Base-by-base conservation (phyloP, 306 rosid genomes). In the Prosopis cineraria region DNA sequence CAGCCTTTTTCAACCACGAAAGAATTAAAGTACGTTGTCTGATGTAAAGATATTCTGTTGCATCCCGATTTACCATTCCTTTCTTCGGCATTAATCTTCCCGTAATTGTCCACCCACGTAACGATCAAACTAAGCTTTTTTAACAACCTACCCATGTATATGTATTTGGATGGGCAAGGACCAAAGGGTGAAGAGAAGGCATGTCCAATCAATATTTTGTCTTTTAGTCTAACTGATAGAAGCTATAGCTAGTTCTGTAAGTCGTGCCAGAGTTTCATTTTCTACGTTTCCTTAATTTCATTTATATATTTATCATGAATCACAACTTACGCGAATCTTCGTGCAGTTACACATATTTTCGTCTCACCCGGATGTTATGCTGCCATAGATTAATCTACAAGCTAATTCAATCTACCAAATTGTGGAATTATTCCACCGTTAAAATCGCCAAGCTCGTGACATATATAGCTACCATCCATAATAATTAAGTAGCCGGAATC, bases 221-320 rank as follows among this genome's bases (percentile, higher is more conserved):
- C 6, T 55, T 56, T 25, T 25, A 56, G 64, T 33, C 17, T n/a
- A 60, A 30, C 22, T n/a, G 66, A 27, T 27, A 1, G 66, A 27
- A 43, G 62, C 55, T 17, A n/a, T n/a, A 6, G 55, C 45, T n/a
- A 27, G 24, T 40, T 73, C 7, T 9, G 30, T 39, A 20, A 31
- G 73, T 48, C 27, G 34, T 47, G 43, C 70, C n/a, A 27, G 19
- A 10, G 30, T 31, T 50, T 58, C 44, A 56, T 3, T 56, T 58
- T 62, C 60, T 72, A 76, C 73, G 78, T 43, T 76, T 71, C 77
- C 67, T 75, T 14, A 9, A 55, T 81, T 74, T 33, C 76, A 68
- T 27, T 74, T 36, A 48, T n/a, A n/a, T n/a, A n/a, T 22, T 19
- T 7, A 31, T 27, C 65, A 80, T 58, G 66, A 56, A 25, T 68